Percentiles rank a stretch among this genome's conserved stretches.
Conservation (phyloP, 805 yeast species). For the Lipomyces orientalis region DNA sequence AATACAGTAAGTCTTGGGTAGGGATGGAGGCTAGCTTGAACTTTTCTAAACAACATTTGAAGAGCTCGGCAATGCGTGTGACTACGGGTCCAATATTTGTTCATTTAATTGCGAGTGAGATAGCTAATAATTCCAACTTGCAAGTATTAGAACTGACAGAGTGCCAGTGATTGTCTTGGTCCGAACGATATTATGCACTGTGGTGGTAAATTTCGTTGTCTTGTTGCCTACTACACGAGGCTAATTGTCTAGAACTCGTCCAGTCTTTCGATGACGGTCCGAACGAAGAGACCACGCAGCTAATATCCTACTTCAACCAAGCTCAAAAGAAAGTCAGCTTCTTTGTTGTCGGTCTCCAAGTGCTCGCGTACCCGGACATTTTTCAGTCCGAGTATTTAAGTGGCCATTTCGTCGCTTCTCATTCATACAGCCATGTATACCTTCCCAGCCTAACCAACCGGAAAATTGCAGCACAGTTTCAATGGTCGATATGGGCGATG, state of each 20-base stretch:
- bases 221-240: background rate
- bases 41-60: background rate
- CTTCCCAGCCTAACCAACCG: constrained; percentile 79
- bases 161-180: constrained; percentile 18
- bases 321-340: constrained; percentile 64
- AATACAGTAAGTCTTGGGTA: constrained; percentile 14
- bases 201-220: constrained; percentile 11
- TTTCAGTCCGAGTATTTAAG: constrained; percentile 59
- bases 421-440: constrained; percentile 90
- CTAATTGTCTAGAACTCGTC: constrained; percentile 52
- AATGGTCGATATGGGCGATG: constrained; percentile 98
- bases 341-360: constrained; percentile 83
- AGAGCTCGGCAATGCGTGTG: constrained; percentile 27
- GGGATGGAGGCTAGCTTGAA: background rate
- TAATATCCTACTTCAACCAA: constrained; percentile 58
- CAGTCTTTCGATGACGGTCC: constrained; percentile 98
- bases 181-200: constrained; percentile 29
- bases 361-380: constrained; percentile 75
- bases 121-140: background rate
- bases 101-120: constrained; percentile 33
- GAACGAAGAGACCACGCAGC: constrained; percentile 65
- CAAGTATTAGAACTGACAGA: no score
- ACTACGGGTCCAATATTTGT: constrained; percentile 13
- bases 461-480: constrained; percentile 81
- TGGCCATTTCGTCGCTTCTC: constrained; percentile 86